Percentiles rank a stretch among this genome's conserved stretches.
These are phyloP conservation scores for Ophiorrhiza pumila DNA, from an alignment of 257 asterid species.

Conservation along the genomic window DNA sequence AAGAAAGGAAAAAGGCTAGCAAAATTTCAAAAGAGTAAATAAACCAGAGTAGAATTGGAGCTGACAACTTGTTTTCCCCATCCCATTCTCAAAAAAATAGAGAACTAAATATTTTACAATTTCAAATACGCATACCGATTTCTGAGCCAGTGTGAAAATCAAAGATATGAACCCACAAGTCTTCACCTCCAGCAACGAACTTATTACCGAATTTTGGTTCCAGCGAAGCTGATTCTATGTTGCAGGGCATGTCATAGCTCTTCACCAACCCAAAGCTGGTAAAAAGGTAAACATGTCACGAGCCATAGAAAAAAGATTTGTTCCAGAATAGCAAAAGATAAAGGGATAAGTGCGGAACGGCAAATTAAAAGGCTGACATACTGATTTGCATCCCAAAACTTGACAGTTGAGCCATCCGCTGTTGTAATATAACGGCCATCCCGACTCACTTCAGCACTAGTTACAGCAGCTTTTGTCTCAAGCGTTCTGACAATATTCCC, in stretches of 20 bases:
- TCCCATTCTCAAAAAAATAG: not conserved
- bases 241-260: constrained; percentile 83
- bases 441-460: constrained; percentile 97
- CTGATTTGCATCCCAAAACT: constrained; percentile 99
- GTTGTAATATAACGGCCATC: constrained; percentile 95
- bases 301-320: constrained; percentile 10
- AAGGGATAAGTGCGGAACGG: too few relatives aligned
- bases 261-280: constrained; percentile 86
- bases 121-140: constrained; percentile 48
- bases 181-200: constrained; percentile 97
- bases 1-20: not conserved
- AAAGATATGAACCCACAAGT: constrained; percentile 89
- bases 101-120: not conserved
- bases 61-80: not conserved
- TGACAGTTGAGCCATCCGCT: constrained; percentile 81
- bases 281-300: constrained; percentile 5
- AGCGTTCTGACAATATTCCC: constrained; percentile 83
- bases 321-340: constrained; percentile 6
- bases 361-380: constrained; percentile 36
- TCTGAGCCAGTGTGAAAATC: constrained; percentile 86
- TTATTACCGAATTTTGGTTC: constrained; percentile 86
- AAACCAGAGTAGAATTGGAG: not conserved
- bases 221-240: constrained; percentile 85
- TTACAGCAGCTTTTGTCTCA: constrained; percentile 78
- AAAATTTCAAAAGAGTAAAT: too few relatives aligned